These are phyloP conservation scores for Lentinula guzmanii DNA, from an alignment of 768 basidiomycete species.

Conservation along the genomic window DNA sequence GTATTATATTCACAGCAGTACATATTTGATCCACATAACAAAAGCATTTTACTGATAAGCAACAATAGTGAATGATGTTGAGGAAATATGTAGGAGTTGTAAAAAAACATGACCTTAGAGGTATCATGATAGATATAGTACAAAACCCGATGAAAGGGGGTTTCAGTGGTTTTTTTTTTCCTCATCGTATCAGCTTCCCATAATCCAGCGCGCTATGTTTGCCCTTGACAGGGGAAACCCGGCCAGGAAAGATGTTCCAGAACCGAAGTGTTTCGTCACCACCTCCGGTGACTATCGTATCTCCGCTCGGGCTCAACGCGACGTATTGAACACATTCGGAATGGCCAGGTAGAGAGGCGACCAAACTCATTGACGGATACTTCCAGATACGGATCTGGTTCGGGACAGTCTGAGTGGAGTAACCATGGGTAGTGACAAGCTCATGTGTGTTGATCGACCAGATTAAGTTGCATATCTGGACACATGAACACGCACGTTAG, in stretches of 20 bases:
- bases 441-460: constrained; percentile 74
- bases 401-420: constrained; percentile 61
- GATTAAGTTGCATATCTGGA: constrained; percentile 52
- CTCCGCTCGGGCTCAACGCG: constrained; percentile 68
- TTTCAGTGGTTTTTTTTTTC: background rate
- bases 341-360: constrained; percentile 67
- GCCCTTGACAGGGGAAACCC: background rate
- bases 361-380: constrained; percentile 68
- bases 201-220: constrained; percentile 36
- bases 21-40: too few relatives aligned
- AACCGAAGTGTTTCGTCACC: constrained; percentile 77
- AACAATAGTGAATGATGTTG: too few relatives aligned
- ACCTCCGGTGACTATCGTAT: constrained; percentile 75
- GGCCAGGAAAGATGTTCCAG: constrained; percentile 68
- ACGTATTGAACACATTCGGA: constrained; percentile 69
- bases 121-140: background rate
- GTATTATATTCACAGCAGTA: too few relatives aligned
- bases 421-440: constrained; percentile 74
- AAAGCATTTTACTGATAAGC: too few relatives aligned
- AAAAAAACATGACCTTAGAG: too few relatives aligned
- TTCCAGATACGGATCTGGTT: constrained; percentile 72
- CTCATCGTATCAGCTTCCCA: constrained; percentile 20
- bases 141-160: too few relatives aligned
- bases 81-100: too few relatives aligned
- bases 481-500: constrained; percentile 32